Percentiles rank a stretch among this genome's conserved stretches.
Evolutionary conservation across 805 yeast species (phyloP).

Genomic region (Lipomyces japonicus): DNA sequence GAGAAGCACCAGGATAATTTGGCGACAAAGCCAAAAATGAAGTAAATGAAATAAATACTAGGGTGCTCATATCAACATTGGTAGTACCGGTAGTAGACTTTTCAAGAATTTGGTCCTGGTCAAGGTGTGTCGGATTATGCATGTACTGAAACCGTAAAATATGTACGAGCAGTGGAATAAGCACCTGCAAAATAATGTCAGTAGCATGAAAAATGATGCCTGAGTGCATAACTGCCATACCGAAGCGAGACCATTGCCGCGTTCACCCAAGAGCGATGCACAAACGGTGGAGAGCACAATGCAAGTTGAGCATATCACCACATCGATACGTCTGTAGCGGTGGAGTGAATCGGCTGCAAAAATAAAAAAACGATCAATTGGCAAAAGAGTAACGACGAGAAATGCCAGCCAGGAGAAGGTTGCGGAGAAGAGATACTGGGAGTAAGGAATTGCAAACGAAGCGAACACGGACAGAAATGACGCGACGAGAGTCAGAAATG

Average conservation of each 20-base stretch:
- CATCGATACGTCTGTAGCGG: conserved; percentile 27
- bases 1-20: conserved; percentile 26
- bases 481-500: conserved; percentile 27
- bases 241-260: conserved; percentile 26
- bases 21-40: conserved; percentile 27
- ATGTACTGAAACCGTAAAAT: conserved; percentile 27
- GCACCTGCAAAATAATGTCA: conserved; percentile 4
- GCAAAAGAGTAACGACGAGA: conserved; percentile 19
- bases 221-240: conserved; percentile 6
- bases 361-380: conserved; percentile 21
- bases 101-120: background rate
- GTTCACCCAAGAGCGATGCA: conserved; percentile 27
- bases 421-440: conserved; percentile 27
- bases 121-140: conserved; percentile 8
- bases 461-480: conserved; percentile 25
- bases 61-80: conserved; percentile 16
- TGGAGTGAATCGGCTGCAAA: conserved; percentile 6
- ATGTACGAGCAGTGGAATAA: conserved; percentile 26
- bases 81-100: background rate
- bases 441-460: conserved; percentile 24
- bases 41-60: conserved; percentile 20
- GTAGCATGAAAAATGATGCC: background rate
- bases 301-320: conserved; percentile 25
- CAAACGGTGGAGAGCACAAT: conserved; percentile 25
- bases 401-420: conserved; percentile 28